phyloP scores from a whole-genome alignment of 2,329 filamentous ascomycete genomes.

The Tolypocladium nubicola region DNA sequence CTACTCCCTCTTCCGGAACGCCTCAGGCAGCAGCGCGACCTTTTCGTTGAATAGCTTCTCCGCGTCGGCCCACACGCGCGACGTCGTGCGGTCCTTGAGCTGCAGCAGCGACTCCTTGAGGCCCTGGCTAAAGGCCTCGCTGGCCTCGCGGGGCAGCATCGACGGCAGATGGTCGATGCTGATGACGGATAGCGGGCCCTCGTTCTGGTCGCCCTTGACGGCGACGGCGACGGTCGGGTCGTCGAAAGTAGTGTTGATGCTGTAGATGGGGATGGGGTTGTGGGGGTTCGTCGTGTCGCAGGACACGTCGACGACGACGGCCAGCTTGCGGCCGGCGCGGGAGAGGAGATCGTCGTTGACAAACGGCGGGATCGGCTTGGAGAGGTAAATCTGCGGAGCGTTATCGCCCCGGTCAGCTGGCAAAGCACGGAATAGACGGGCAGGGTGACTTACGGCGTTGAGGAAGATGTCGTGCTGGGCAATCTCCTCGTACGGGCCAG shows the following conservation, averaged over 20 bases:
- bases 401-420: background rate
- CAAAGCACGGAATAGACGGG: background rate
- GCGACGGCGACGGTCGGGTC: slow-evolving; percentile 75
- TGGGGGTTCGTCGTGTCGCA: slow-evolving; percentile 66
- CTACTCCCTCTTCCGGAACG: background rate
- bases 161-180: slow-evolving; percentile 79
- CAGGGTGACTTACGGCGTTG: slow-evolving; percentile 37
- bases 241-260: slow-evolving; percentile 75
- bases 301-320: slow-evolving; percentile 70
- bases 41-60: slow-evolving; percentile 79
- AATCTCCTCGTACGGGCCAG: slow-evolving; percentile 73
- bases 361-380: slow-evolving; percentile 50
- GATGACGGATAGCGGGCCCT: slow-evolving; percentile 64
- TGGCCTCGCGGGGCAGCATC: slow-evolving; percentile 76
- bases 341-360: slow-evolving; percentile 60
- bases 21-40: slow-evolving; percentile 54
- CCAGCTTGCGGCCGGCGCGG: slow-evolving; percentile 56
- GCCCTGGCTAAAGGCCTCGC: slow-evolving; percentile 71
- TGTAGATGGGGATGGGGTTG: slow-evolving; percentile 70
- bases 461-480: slow-evolving; percentile 66
- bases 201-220: slow-evolving; percentile 36
- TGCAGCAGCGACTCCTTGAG: slow-evolving; percentile 68
- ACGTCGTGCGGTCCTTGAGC: slow-evolving; percentile 63
- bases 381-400: slow-evolving; percentile 5
- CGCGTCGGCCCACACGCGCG: slow-evolving; percentile 74